Percentiles rank a stretch among this genome's conserved stretches.
Evolutionary conservation across 139 green algal species (phyloP).

Genomic region (Zygnema cylindricum): DNA sequence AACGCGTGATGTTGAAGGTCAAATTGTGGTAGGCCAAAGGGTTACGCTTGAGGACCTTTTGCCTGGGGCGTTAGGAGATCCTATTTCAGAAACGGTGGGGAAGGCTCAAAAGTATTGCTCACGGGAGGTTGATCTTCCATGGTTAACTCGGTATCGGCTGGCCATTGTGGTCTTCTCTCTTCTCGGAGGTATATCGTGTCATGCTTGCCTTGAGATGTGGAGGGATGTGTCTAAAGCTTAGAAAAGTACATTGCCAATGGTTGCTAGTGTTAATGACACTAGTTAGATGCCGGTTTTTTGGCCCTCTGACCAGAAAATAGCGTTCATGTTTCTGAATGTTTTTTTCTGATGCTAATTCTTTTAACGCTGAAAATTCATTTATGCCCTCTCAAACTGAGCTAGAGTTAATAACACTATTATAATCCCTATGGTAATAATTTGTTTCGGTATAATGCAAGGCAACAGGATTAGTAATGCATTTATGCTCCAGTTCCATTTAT

Average conservation of each 20-base stretch:
- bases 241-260: background rate
- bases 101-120: conserved; percentile 12
- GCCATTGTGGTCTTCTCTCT: background rate
- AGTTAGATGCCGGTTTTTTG: background rate
- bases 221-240: background rate
- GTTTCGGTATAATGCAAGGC: background rate
- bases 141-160: background rate
- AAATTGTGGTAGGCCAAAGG: background rate
- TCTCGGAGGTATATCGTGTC: conserved; percentile 1
- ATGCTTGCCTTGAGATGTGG: background rate
- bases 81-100: background rate
- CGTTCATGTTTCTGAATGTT: background rate
- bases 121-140: conserved; percentile 19
- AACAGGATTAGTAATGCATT: background rate
- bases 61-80: background rate
- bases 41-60: conserved; percentile 15
- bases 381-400: no score
- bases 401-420: no score
- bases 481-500: background rate
- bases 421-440: background rate
- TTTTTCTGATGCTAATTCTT: background rate
- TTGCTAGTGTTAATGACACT: background rate
- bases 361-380: no score
- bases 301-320: no score
- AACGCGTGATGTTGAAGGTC: conserved; percentile 5